Percentiles rank a stretch among this genome's conserved stretches.
These are phyloP conservation scores for Blastomyces gilchristii DNA, from an alignment of 2,329 filamentous ascomycete genomes.

Conservation along the genomic window DNA sequence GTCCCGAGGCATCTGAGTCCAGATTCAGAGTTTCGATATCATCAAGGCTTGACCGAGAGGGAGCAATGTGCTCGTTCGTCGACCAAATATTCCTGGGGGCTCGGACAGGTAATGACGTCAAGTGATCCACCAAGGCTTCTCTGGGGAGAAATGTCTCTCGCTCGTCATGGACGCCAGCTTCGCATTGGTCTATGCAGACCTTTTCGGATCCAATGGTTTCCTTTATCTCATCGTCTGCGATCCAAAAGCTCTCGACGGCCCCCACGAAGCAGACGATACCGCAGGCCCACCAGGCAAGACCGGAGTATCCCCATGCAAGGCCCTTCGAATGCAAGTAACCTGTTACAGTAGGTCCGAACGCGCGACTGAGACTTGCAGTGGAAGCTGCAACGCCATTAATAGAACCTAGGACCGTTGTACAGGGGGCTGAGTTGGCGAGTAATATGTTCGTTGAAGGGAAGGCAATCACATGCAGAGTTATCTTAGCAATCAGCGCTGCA, in stretches of 20 bases:
- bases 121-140: neutral
- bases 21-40: conserved; percentile 4
- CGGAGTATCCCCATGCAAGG: conserved; percentile 68
- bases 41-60: neutral
- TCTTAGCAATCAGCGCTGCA: conserved; percentile 74
- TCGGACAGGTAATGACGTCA: neutral
- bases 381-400: conserved; percentile 90
- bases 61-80: neutral
- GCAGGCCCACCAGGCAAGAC: conserved; percentile 87
- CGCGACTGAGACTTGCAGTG: conserved; percentile 77
- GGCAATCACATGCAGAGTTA: conserved; percentile 79
- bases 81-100: neutral
- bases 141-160: neutral
- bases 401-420: conserved; percentile 71
- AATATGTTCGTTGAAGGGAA: conserved; percentile 88
- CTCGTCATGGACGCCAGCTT: conserved; percentile 24
- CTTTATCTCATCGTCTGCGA: conserved; percentile 51
- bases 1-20: neutral
- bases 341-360: conserved; percentile 79
- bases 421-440: conserved; percentile 77
- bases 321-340: conserved; percentile 76
- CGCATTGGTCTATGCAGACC: conserved; percentile 11
- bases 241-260: conserved; percentile 62
- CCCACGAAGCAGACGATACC: conserved; percentile 66
- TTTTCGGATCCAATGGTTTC: conserved; percentile 10